Evolutionary conservation across 352 stramenopile species (phyloP).

Genomic region (Globisporangium camurandrum): DNA sequence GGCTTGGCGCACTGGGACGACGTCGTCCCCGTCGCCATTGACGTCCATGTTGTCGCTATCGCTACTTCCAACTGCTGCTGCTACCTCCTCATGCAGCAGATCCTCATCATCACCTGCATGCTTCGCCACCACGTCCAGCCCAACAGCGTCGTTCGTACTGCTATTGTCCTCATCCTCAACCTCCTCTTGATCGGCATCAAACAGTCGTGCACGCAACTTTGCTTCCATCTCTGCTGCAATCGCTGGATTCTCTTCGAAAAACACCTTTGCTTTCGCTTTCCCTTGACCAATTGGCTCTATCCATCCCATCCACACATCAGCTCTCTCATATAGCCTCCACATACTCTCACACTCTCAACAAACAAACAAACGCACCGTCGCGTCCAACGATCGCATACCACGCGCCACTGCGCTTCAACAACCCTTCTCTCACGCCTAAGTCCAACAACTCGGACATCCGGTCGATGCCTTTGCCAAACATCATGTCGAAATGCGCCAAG

Average conservation of each 20-base stretch:
- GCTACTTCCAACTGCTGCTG: too few species aligned
- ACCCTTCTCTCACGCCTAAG: conserved; percentile 58
- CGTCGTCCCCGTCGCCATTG: too few species aligned
- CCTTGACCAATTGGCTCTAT: conserved; percentile 80
- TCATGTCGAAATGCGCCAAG: conserved; percentile 94
- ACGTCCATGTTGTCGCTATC: too few species aligned
- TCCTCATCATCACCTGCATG: too few species aligned
- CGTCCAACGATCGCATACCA: conserved; percentile 66
- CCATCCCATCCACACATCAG: neutral
- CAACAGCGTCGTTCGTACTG: too few species aligned
- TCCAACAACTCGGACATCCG: conserved; percentile 76
- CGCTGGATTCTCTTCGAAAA: conserved; percentile 66
- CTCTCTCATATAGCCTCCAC: too few species aligned
- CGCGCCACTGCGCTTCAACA: conserved; percentile 72
- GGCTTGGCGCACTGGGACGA: too few species aligned
- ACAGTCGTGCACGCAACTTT: conserved; percentile 59
- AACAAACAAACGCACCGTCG: conserved; percentile 50
- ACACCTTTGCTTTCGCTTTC: conserved; percentile 78
- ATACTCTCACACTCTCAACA: too few species aligned
- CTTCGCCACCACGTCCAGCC: too few species aligned
- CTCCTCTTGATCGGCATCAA: too few species aligned
- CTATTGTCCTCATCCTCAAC: too few species aligned
- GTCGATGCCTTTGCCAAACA: conserved; percentile 96
- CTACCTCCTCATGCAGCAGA: too few species aligned
- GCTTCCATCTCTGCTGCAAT: conserved; percentile 64